Evolutionary conservation across 192 early-diverging fungal species (phyloP).

Genomic region (Coemansia sp.): DNA sequence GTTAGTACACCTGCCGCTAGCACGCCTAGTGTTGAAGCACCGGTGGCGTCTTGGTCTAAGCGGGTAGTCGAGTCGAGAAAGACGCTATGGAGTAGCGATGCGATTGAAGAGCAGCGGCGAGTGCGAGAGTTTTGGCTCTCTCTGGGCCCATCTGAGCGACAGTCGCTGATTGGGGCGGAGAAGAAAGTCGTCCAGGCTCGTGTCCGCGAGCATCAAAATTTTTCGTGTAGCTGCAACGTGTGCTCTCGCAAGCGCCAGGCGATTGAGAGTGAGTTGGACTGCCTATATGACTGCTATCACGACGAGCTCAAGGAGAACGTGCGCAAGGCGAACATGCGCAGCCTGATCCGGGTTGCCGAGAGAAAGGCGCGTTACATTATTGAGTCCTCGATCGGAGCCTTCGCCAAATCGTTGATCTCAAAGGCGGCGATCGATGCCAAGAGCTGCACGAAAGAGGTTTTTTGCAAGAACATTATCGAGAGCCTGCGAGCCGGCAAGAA

Average conservation of each 20-base stretch:
- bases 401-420: slow-evolving; percentile 23
- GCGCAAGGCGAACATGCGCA: slow-evolving; percentile 34
- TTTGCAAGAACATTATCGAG: slow-evolving; percentile 21
- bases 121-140: slow-evolving; percentile 49
- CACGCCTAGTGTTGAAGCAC: not conserved
- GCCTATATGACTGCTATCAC: slow-evolving; percentile 50
- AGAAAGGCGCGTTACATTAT: slow-evolving; percentile 25
- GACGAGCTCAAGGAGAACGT: slow-evolving; percentile 42
- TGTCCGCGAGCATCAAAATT: slow-evolving; percentile 54
- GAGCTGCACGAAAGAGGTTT: slow-evolving; percentile 1
- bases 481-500: slow-evolving; percentile 11
- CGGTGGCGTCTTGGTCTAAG: not conserved
- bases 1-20: not conserved
- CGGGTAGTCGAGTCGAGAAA: not conserved
- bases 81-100: slow-evolving; percentile 35
- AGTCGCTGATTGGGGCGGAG: slow-evolving; percentile 37
- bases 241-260: slow-evolving; percentile 55
- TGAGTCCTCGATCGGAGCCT: slow-evolving; percentile 20
- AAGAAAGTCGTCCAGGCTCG: slow-evolving; percentile 44
- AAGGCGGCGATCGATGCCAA: not conserved
- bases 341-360: slow-evolving; percentile 20
- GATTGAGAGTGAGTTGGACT: slow-evolving; percentile 51
- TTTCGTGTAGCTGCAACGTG: slow-evolving; percentile 52
- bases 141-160: slow-evolving; percentile 36
- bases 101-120: slow-evolving; percentile 31